Evolutionary conservation across 257 asterid species (phyloP), one percentile per base, ranked within the genome.

Genomic region (Solanum chmielewskii): DNA sequence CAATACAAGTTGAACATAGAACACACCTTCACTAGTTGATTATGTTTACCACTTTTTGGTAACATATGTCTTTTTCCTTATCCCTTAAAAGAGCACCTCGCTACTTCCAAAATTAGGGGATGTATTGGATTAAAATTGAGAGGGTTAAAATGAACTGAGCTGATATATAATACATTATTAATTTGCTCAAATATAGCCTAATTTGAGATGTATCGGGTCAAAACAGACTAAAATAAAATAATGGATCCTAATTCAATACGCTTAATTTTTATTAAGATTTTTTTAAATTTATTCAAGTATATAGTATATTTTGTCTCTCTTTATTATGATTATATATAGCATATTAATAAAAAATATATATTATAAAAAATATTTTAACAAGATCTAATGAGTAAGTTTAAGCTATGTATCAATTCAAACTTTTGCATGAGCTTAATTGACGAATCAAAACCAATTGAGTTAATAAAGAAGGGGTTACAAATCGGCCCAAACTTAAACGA

Each of bases 401-500:
- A 2, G 1, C 0, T 25, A 11, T 21, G 2, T 25, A 25, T 25
- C 25, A 66, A 25, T 0, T 3, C 73, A 2, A 25, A 11, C 4
- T 5, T 25, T 64, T 66, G 27, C 4, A 2, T 25, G 0, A 11
- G 10, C 18, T 66, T 6, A 66, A 12, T 25, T n/a, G 71, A 4
- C 0, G 2, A 2, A n/a, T 66, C 16, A 5, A 25, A 60, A 66
- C 12, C 18, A 5, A 12, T 0, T 0, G 9, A 66, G 1, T 1
- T 64, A n/a, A 64, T n/a, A 64, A 64, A 66, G 9, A 4, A 66
- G 3, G 4, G 0, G 3, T 11, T 2, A 5, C 11, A 4, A 64
- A n/a, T 0, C 7, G 0, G 8, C 0, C 3, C 71, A n/a, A 21
- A 64, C 2, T 11, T 25, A 1, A 64, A 25, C 0, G 2, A 16